Percentiles rank a stretch among this genome's conserved stretches.
Conservation (phyloP, 495 filamentous ascomycete genomes). For the Penicillium robsamsonii region DNA sequence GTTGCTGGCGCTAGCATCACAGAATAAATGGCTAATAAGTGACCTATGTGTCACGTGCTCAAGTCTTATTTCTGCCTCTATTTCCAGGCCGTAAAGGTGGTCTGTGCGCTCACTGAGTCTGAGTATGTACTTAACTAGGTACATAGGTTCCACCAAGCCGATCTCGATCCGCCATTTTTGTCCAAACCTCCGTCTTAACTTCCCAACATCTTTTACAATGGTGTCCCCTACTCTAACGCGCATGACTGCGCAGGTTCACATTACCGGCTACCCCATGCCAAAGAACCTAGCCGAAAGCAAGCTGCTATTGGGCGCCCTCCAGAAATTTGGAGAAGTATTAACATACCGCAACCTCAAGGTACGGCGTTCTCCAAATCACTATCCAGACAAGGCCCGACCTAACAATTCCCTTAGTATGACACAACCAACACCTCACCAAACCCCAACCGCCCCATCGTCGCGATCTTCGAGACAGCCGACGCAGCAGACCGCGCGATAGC, state of each 20-base stretch:
- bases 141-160: constrained; percentile 13
- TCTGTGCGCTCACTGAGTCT: too few relatives aligned
- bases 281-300: constrained; percentile 66
- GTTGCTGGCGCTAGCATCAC: too few relatives aligned
- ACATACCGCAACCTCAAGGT: constrained; percentile 73
- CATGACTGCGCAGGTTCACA: constrained; percentile 48
- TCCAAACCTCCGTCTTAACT: constrained; percentile 11
- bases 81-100: too few relatives aligned
- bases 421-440: constrained; percentile 15
- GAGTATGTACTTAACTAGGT: too few relatives aligned
- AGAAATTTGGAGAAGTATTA: constrained; percentile 72
- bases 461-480: constrained; percentile 37
- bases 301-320: constrained; percentile 66
- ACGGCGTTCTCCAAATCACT: constrained; percentile 4
- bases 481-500: constrained; percentile 35
- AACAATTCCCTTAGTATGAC: constrained; percentile 15
- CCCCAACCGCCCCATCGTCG: constrained; percentile 22
- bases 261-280: constrained; percentile 64
- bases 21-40: too few relatives aligned
- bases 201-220: constrained; percentile 12
- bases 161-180: constrained; percentile 15
- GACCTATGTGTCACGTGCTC: too few relatives aligned
- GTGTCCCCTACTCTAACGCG: constrained; percentile 11
- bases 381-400: neutral
- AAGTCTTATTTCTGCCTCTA: too few relatives aligned